phyloP scores from a whole-genome alignment of 495 filamentous ascomycete genomes.

The Annulohypoxylon maeteangense region DNA sequence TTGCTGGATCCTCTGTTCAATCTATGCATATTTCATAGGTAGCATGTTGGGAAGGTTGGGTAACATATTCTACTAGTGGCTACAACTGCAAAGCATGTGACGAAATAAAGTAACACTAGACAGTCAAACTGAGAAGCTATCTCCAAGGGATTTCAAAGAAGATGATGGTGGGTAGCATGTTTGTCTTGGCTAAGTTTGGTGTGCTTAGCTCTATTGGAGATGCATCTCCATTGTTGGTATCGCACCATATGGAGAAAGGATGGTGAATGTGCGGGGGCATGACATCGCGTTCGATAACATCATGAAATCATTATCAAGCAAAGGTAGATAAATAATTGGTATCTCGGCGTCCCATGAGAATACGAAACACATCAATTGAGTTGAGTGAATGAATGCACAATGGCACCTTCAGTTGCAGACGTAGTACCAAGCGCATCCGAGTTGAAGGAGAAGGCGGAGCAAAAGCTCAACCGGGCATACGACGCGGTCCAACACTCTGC shows the following conservation, averaged over 20 bases:
- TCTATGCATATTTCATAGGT: slow-evolving; percentile 6
- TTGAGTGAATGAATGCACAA: slow-evolving; percentile 16
- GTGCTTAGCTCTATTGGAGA: slow-evolving; percentile 36
- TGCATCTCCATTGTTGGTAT: slow-evolving; percentile 23
- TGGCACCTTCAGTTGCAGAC: slow-evolving; percentile 47
- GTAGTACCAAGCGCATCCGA: slow-evolving; percentile 42
- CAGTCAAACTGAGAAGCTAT: slow-evolving; percentile 13
- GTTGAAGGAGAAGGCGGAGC: slow-evolving; percentile 38
- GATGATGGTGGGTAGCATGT: slow-evolving; percentile 14
- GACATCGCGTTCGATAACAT: slow-evolving; percentile 21
- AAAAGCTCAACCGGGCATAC: slow-evolving; percentile 45
- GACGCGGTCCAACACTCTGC: slow-evolving; percentile 42
- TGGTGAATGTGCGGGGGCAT: slow-evolving; percentile 39
- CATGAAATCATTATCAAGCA: slow-evolving; percentile 1
- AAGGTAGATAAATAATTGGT: slow-evolving; percentile 29
- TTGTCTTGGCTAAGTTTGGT: slow-evolving; percentile 28
- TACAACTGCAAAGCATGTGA: slow-evolving; percentile 30
- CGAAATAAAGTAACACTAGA: slow-evolving; percentile 29
- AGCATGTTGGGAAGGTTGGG: neutral
- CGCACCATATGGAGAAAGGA: slow-evolving; percentile 36
- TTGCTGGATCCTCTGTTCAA: slow-evolving; percentile 2
- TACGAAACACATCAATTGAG: slow-evolving; percentile 8
- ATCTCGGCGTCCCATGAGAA: neutral
- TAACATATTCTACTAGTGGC: slow-evolving; percentile 8
- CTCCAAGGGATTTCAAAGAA: slow-evolving; percentile 24